A percentile compares a stretch with the other conserved stretches of the same genome.
Evolutionary conservation across 116 monocot genomes (phyloP).

Genomic region (Trichopus zeylanicus): DNA sequence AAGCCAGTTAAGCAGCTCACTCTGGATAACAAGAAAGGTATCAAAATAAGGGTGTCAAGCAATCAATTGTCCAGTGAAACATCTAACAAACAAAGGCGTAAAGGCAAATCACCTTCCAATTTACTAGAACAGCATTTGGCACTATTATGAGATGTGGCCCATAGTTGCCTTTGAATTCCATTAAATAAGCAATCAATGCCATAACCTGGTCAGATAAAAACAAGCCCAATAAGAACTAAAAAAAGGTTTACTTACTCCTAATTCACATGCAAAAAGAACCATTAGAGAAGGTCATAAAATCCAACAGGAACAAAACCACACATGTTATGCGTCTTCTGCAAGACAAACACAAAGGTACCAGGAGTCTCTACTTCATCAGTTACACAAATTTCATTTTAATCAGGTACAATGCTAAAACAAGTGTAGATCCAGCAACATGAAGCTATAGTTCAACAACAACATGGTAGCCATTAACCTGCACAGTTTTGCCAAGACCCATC

Average conservation of each 20-base stretch:
- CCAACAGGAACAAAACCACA: too few relatives aligned
- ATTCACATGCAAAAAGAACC: too few relatives aligned
- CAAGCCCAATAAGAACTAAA: neutral
- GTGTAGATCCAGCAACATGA: too few relatives aligned
- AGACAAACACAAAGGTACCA: too few relatives aligned
- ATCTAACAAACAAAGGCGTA: neutral
- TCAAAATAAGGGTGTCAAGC: neutral
- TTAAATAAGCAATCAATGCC: constrained; percentile 95
- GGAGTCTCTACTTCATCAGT: too few relatives aligned
- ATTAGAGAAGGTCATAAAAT: too few relatives aligned
- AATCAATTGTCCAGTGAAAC: neutral
- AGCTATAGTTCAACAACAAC: neutral
- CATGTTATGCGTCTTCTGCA: too few relatives aligned
- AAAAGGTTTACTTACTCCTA: neutral
- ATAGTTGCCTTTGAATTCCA: constrained; percentile 99
- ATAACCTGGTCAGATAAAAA: constrained; percentile 51
- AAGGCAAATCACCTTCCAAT: constrained; percentile 73
- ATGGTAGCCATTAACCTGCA: constrained; percentile 50
- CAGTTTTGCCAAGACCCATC: constrained; percentile 99
- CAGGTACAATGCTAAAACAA: too few relatives aligned
- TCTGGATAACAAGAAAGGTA: constrained; percentile 45
- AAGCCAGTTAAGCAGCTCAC: constrained; percentile 87
- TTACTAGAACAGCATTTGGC: constrained; percentile 96
- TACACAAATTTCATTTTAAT: too few relatives aligned
- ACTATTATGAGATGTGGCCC: constrained; percentile 98